Base-by-base conservation (phyloP, 176 grass and related monocot genomes). In the Oryza glaberrima region DNA sequence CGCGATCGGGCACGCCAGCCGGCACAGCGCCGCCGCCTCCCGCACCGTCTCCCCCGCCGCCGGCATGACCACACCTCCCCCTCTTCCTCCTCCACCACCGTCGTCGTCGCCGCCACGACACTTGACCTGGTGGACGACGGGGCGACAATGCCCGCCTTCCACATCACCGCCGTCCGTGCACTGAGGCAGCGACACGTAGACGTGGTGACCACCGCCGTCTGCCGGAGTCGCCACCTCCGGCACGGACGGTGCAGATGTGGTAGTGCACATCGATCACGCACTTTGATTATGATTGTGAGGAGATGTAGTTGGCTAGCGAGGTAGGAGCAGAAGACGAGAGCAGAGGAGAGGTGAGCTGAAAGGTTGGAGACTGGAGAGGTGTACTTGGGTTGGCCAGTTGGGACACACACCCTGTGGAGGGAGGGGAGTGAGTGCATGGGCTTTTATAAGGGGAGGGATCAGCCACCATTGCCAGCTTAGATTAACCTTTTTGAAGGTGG, bases 1-100 rank as follows among this genome's bases (percentile, higher is more conserved):
- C 1, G 96, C 96, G 61, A 96, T 99, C 43, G 96, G 93, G 48
- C 91, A 88, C 14, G 96, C 89, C 46, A 99, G 90, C 14, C 86
- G 88, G 70, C 91, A 94, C 11, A 99, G 85, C 30, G 88, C 87
- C 45, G 15, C 76, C 20, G 90, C 91, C 85, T 99, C 96, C 12
- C 66, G 74, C 48, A 87, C 58, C 30, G 78, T 44, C 10, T 94
- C 88, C 12, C 65, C 52, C 0, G 65, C 77, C 32, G 25, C 72
- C 44, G 76, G 81, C 65, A 71, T 14, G 19, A 48, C 61, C 48
- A 28, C 67, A 16, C 69, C 58, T 5, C 41, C 63, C 5, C 54
- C 58, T 7, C 44, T 45, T 7, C 44, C 65, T 5, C 14, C 52
- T 0, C 52, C 52, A 20, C 35, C 35, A 36, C 5, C 49, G 1